phyloP scores from a whole-genome alignment of 2,329 filamentous ascomycete species.

The Phaeosphaeria sp. region DNA sequence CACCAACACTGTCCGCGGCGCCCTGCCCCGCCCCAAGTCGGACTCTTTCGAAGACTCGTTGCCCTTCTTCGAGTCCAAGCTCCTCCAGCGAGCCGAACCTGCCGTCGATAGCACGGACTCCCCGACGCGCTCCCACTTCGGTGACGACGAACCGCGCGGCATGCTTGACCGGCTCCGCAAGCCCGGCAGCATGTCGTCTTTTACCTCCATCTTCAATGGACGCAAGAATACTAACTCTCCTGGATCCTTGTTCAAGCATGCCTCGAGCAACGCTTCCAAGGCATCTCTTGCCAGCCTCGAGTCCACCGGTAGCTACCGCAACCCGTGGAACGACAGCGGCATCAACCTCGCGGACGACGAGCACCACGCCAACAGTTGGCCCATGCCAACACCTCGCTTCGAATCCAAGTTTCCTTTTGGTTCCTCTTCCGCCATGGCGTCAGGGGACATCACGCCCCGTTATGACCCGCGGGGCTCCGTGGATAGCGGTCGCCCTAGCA shows the following conservation, averaged over 20 bases:
- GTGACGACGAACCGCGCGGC: conserved; percentile 78
- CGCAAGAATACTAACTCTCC: conserved; percentile 88
- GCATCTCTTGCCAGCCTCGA: conserved; percentile 96
- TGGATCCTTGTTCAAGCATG: conserved; percentile 82
- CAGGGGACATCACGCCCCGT: conserved; percentile 83
- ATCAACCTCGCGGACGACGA: conserved; percentile 91
- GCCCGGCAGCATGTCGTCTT: conserved; percentile 91
- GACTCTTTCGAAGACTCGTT: conserved; percentile 98
- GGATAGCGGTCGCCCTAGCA: conserved; percentile 90
- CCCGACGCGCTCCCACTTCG: conserved; percentile 84
- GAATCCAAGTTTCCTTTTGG: conserved; percentile 71
- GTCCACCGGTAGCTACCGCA: conserved; percentile 93
- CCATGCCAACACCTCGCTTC: conserved; percentile 51
- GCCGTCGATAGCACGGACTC: conserved; percentile 80
- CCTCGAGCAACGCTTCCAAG: conserved; percentile 90
- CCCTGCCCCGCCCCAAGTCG: conserved; percentile 97
- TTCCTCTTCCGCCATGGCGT: conserved; percentile 54
- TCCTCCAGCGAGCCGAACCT: conserved; percentile 89
- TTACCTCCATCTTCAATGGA: conserved; percentile 93
- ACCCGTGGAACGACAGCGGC: conserved; percentile 97
- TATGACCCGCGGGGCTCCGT: conserved; percentile 84
- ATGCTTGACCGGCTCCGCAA: conserved; percentile 93
- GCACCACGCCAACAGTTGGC: conserved; percentile 52
- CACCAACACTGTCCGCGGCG: conserved; percentile 80
- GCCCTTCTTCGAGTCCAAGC: conserved; percentile 95